Conservation (phyloP, 345 rosid species). For the Hevea brasiliensis region DNA sequence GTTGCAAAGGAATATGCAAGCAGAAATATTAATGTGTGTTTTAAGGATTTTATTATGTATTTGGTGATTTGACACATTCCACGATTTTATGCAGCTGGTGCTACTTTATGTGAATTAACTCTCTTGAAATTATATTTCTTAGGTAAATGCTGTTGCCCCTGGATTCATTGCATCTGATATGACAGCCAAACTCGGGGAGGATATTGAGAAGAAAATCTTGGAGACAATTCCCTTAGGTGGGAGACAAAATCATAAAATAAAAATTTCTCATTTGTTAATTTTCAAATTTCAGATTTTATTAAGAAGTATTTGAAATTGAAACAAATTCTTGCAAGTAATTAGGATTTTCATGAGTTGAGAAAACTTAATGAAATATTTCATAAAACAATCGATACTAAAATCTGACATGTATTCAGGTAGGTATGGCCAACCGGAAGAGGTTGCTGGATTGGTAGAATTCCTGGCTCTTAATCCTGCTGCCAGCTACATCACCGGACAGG, state of each 20-base stretch:
- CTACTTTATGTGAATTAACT: not conserved
- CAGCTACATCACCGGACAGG: conserved; percentile 94
- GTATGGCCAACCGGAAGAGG: conserved; percentile 97
- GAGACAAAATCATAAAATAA: conserved; percentile 13
- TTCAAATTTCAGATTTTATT: not conserved
- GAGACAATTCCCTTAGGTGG: conserved; percentile 83
- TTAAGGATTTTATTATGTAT: conserved; percentile 12
- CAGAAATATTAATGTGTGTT: conserved; percentile 80
- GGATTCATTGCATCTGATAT: conserved; percentile 74
- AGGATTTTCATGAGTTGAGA: not conserved
- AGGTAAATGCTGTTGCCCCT: conserved; percentile 92
- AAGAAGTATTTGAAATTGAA: not conserved
- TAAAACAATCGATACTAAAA: not conserved
- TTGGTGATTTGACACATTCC: not conserved
- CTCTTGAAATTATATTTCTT: conserved; percentile 20
- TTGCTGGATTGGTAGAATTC: conserved; percentile 96
- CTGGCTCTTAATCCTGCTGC: conserved; percentile 90
- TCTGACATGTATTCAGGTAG: conserved; percentile 55
- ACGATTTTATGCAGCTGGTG: conserved; percentile 5
- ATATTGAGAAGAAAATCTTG: conserved; percentile 86
- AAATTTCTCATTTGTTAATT: not conserved
- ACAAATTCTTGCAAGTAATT: not conserved
- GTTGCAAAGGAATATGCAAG: conserved; percentile 88
- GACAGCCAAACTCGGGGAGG: conserved; percentile 89
- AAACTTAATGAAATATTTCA: not conserved